Evolutionary conservation across 306 rosid species (phyloP).

Genomic region (Vigna radiata): DNA sequence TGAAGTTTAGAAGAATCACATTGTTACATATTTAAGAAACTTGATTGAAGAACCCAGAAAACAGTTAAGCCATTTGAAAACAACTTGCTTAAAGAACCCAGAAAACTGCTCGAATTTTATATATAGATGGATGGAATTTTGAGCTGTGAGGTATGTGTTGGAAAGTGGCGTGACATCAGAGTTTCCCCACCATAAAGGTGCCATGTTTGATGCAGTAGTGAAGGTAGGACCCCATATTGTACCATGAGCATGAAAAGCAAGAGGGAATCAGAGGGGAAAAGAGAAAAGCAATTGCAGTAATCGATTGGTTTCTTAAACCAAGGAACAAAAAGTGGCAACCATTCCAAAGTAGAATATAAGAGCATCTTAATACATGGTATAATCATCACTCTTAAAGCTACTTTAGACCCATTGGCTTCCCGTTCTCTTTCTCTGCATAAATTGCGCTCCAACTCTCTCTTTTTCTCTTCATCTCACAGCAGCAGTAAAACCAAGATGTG

Average conservation of each 20-base stretch:
- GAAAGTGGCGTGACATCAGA: conserved; percentile 25
- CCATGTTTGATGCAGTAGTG: background rate
- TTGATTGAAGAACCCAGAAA: too few relatives aligned
- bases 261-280: conserved; percentile 32
- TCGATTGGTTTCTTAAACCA: conserved; percentile 59
- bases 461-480: conserved; percentile 49
- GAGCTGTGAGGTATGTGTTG: conserved; percentile 23
- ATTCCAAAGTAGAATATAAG: conserved; percentile 69
- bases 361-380: conserved; percentile 65
- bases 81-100: background rate
- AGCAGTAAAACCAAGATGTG: conserved; percentile 52
- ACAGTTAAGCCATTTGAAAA: background rate
- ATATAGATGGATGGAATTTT: background rate
- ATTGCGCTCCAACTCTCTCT: conserved; percentile 32
- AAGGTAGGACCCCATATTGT: conserved; percentile 41
- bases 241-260: conserved; percentile 23
- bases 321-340: conserved; percentile 56
- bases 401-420: conserved; percentile 55
- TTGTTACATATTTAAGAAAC: too few relatives aligned
- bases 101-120: background rate
- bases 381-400: conserved; percentile 75
- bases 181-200: conserved; percentile 39
- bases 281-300: conserved; percentile 43
- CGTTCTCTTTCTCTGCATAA: conserved; percentile 38
- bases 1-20: too few relatives aligned